These are phyloP conservation scores for Alnus rubra DNA, from an alignment of 306 rosid species.

Conservation along the genomic window DNA sequence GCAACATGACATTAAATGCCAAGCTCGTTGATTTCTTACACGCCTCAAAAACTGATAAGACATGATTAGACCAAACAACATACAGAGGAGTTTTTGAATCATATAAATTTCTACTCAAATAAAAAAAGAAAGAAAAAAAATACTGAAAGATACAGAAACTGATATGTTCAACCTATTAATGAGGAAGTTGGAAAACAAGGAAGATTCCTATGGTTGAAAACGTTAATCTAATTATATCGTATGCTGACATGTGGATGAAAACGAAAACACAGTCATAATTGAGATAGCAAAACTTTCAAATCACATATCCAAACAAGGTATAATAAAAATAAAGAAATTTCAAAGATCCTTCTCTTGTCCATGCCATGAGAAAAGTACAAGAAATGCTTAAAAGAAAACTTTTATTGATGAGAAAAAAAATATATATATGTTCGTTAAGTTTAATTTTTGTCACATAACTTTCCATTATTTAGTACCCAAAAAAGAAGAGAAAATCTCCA, in stretches of 20 bases:
- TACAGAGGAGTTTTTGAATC: constrained; percentile 14
- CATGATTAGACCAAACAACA: constrained; percentile 28
- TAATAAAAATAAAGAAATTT: constrained; percentile 20
- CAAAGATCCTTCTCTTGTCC: constrained; percentile 25
- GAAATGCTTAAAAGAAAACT: constrained; percentile 5
- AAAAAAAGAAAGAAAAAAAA: neutral
- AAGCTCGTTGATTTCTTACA: constrained; percentile 17
- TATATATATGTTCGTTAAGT: neutral
- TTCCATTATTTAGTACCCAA: neutral
- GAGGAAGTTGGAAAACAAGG: neutral
- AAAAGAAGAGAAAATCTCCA: neutral
- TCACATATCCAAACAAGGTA: neutral
- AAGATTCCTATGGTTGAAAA: constrained; percentile 20
- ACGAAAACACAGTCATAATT: constrained; percentile 10
- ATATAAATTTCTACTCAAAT: neutral
- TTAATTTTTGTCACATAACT: neutral
- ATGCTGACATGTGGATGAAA: neutral
- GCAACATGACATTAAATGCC: constrained; percentile 25
- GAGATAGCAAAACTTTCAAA: constrained; percentile 20
- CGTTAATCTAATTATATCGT: constrained; percentile 16
- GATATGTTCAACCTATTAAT: neutral
- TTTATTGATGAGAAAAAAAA: constrained; percentile 10
- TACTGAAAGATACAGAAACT: constrained; percentile 23
- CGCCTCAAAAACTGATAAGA: constrained; percentile 35
- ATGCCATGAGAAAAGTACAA: constrained; percentile 18